Percentiles rank a stretch among this genome's conserved stretches.
Conservation (phyloP, 176 grass and related monocot genomes). For the Carex littledalei region DNA sequence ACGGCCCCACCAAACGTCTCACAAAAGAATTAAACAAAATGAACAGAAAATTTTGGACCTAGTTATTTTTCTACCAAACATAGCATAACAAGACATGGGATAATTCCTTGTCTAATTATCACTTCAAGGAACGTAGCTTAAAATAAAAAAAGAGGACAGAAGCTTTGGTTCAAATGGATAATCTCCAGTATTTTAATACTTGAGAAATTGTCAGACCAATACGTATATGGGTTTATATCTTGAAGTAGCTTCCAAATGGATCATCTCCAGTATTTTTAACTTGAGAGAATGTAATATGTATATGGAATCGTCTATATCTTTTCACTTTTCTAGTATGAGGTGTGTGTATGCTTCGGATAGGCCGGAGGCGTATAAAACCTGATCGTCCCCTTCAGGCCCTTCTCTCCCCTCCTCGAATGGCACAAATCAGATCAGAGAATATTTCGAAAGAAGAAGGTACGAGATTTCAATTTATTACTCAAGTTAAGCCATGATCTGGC, state of each 20-base stretch:
- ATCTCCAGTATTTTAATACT: no score
- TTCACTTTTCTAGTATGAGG: neutral
- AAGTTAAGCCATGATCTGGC: neutral
- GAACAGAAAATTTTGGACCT: no score
- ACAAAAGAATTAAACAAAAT: no score
- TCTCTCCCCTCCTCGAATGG: neutral
- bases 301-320: neutral
- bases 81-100: neutral
- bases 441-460: slow-evolving; percentile 10
- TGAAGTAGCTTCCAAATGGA: neutral
- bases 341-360: neutral
- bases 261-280: neutral
- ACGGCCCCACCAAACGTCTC: no score
- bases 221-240: no score
- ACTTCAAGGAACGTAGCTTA: neutral
- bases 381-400: neutral
- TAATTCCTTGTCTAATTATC: neutral
- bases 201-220: no score
- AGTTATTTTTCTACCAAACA: neutral
- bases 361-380: neutral
- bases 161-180: no score
- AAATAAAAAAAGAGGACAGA: neutral
- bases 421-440: slow-evolving; percentile 4
- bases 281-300: neutral
- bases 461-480: neutral